phyloP scores from a whole-genome alignment of 2,329 filamentous ascomycete species.

The Phaeophleospora eucalypticola region DNA sequence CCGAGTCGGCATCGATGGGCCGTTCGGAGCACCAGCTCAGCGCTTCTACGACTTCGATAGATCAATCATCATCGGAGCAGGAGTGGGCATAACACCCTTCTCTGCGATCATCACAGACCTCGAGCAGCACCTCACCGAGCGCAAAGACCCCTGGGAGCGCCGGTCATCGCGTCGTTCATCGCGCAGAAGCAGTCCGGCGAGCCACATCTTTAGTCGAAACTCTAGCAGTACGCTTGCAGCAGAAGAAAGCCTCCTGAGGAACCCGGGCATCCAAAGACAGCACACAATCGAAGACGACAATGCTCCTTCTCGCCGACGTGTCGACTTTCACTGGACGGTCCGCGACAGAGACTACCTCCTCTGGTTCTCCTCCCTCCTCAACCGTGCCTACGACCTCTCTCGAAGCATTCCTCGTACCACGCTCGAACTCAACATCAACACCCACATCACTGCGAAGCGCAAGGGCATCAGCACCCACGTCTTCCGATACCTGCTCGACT shows the following conservation, averaged over 20 bases:
- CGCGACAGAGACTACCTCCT: conserved; percentile 54
- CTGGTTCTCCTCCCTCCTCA: conserved; percentile 57
- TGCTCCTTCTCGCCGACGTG: conserved; percentile 33
- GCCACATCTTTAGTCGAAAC: background rate
- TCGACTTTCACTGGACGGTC: conserved; percentile 60
- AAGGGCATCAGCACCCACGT: conserved; percentile 53
- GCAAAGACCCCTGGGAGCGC: too few species aligned
- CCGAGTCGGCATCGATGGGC: conserved; percentile 53
- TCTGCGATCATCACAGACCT: conserved; percentile 55
- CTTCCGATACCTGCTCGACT: conserved; percentile 55
- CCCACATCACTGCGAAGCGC: conserved; percentile 54
- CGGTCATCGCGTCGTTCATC: conserved; percentile 6
- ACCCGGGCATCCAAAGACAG: background rate
- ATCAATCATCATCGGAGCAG: conserved; percentile 53
- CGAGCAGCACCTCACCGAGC: conserved; percentile 36
- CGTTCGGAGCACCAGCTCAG: conserved; percentile 56
- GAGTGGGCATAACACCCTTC: conserved; percentile 57
- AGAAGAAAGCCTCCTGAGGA: background rate
- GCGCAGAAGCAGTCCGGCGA: background rate
- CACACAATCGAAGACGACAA: background rate
- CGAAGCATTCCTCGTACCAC: conserved; percentile 32
- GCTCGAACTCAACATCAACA: conserved; percentile 54
- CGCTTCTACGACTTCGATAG: conserved; percentile 57
- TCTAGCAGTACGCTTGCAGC: background rate
- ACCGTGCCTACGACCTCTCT: conserved; percentile 35